Evolutionary conservation across 2,329 filamentous ascomycete species (phyloP).

Genomic region (Xylaria sp.): DNA sequence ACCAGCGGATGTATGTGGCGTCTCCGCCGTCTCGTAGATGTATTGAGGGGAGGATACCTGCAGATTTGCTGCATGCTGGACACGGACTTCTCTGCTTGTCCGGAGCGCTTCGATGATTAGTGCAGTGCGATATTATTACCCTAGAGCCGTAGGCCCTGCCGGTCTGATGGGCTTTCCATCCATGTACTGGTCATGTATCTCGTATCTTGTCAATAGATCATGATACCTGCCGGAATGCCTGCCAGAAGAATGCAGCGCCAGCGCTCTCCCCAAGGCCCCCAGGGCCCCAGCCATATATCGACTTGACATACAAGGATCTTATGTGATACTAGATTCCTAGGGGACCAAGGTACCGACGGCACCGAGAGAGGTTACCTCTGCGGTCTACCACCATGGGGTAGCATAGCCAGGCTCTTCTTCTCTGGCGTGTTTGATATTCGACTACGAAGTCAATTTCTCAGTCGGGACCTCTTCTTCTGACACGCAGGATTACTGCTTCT

Average conservation of each 20-base stretch:
- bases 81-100: conserved; percentile 31
- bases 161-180: conserved; percentile 7
- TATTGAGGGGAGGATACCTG: conserved; percentile 44
- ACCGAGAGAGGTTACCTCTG: conserved; percentile 17
- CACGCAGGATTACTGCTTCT: background rate
- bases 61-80: conserved; percentile 41
- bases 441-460: conserved; percentile 1
- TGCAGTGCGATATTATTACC: conserved; percentile 1
- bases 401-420: conserved; percentile 1
- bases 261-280: conserved; percentile 6
- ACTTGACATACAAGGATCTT: conserved; percentile 15
- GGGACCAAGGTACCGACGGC: conserved; percentile 17
- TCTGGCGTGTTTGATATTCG: conserved; percentile 13
- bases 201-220: conserved; percentile 6
- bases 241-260: conserved; percentile 13
- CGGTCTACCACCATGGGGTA: background rate
- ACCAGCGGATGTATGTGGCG: conserved; percentile 43
- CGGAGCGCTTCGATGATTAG: conserved; percentile 8
- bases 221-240: conserved; percentile 12
- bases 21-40: conserved; percentile 44
- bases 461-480: background rate
- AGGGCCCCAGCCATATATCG: conserved; percentile 13
- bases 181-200: conserved; percentile 15
- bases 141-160: background rate
- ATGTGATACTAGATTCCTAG: conserved; percentile 24